phyloP scores from a whole-genome alignment of 2,329 filamentous ascomycete species.

The Penicillium verrucosum region DNA sequence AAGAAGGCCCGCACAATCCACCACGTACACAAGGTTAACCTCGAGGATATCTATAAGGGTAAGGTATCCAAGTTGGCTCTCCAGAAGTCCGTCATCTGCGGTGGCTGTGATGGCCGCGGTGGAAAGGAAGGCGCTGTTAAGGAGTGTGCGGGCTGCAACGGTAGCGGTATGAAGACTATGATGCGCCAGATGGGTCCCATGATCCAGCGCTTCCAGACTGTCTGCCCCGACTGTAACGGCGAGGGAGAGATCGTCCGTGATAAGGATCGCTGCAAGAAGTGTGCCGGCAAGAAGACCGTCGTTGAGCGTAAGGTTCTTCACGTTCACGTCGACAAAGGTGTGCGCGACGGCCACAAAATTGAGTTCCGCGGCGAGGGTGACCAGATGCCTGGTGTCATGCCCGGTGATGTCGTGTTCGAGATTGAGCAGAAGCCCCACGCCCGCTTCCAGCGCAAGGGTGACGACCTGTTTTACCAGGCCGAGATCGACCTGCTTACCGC shows the following conservation, averaged over 20 bases:
- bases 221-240: constrained; percentile 96
- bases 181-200: constrained; percentile 99
- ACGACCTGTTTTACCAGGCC: constrained; percentile 91
- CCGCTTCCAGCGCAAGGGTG: constrained; percentile 92
- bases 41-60: constrained; percentile 96
- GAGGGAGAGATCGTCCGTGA: constrained; percentile 96
- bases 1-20: constrained; percentile 93
- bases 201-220: constrained; percentile 99
- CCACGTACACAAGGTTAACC: constrained; percentile 95
- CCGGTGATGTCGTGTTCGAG: constrained; percentile 96
- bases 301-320: constrained; percentile 98
- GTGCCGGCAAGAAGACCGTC: constrained; percentile 94
- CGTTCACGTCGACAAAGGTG: constrained; percentile 93
- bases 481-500: constrained; percentile 96
- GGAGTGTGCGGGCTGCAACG: constrained; percentile 85
- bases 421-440: constrained; percentile 99
- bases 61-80: constrained; percentile 97
- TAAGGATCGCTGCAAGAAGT: constrained; percentile 96
- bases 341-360: constrained; percentile 90
- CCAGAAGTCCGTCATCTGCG: constrained; percentile 95
- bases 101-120: constrained; percentile 88
- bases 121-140: constrained; percentile 98
- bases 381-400: constrained; percentile 86
- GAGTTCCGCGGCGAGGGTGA: constrained; percentile 97
- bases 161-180: constrained; percentile 98